Evolutionary conservation across 371 early-diverging fungal genomes (phyloP), one percentile per base, ranked within the genome.

Genomic region (Mucor circinelloides): DNA sequence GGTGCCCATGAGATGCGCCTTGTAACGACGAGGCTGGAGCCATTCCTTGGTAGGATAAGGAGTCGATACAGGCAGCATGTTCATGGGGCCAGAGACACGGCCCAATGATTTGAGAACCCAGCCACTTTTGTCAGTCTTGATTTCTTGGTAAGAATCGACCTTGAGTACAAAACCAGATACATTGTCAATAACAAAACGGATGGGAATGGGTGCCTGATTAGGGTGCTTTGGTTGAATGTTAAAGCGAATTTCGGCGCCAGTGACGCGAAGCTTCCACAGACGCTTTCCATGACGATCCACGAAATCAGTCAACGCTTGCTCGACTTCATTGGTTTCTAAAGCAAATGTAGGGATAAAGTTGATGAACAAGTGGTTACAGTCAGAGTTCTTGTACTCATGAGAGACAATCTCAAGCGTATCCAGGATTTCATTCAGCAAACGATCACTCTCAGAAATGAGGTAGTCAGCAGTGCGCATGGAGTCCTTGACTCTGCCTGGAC

Each of bases 341-440:
- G 92, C 89, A 87, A 97, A 97, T 21, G 93, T 94, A 15, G 98
- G 98, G 75, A 98, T 90, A 71, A 97, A 97, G 90, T 95, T 95
- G 83, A 99, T 93, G 76, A 97, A 97, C 81, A 99, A 74, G 70
- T 99, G 99, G 86, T 98, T 98, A 86, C 97, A 96, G 82, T 98
- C 98, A 25, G 93, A 94, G 85, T 96, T 96, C 76, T 95, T 94
- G 81, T 94, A 88, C 65, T 90, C 87, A 21, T 91, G 89, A 40
- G 89, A 85, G 25, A 97, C 92, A 58, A 99, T 89, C 80, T 98
- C 99, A 44, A 99, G 83, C 0, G 96, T 91, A 76, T 97, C 97
- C 70, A 99, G 74, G 74, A 96, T 95, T 72, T 97, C 98, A 69
- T 84, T 94, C 71, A 97, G 75, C 52, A 97, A 80, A 40, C 97